phyloP scores from a whole-genome alignment of 352 stramenopile species.

The Pythium utonaiense region DNA sequence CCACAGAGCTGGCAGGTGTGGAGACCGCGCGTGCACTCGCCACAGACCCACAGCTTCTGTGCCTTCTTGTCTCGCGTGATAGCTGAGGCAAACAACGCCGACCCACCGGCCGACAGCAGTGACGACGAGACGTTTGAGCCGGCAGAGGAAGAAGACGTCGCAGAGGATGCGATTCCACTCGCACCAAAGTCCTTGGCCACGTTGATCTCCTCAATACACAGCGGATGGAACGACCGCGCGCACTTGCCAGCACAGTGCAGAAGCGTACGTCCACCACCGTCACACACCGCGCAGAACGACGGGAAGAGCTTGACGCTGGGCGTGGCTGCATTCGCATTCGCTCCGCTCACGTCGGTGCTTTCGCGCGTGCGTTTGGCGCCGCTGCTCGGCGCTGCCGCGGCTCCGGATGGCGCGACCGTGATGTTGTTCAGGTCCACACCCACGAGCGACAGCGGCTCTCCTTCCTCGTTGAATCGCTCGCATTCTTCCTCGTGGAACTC shows the following conservation, averaged over 20 bases:
- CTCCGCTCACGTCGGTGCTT: not conserved
- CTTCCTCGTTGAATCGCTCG: conserved; percentile 48
- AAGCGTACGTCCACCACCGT: conserved; percentile 41
- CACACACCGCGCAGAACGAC: conserved; percentile 55
- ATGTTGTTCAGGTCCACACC: conserved; percentile 4
- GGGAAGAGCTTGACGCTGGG: conserved; percentile 46
- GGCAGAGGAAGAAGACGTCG: conserved; percentile 9
- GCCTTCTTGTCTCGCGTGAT: conserved; percentile 31
- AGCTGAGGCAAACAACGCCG: conserved; percentile 11
- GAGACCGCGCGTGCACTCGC: conserved; percentile 53
- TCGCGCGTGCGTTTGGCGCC: conserved; percentile 36
- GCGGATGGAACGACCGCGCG: conserved; percentile 51
- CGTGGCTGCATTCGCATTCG: not conserved
- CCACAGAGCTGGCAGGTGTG: conserved; percentile 63
- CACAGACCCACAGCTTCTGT: conserved; percentile 54
- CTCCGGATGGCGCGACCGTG: not conserved
- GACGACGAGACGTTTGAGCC: not conserved
- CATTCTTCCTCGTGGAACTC: conserved; percentile 80
- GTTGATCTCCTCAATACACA: conserved; percentile 59
- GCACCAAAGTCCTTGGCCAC: conserved; percentile 8
- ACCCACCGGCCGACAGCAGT: conserved; percentile 3
- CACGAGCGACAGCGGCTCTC: conserved; percentile 9
- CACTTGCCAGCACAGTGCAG: conserved; percentile 56
- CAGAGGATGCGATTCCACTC: not conserved
- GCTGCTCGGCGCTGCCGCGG: not conserved